These are phyloP conservation scores for Botrytis aclada DNA, from an alignment of 2,329 filamentous ascomycete genomes.

Conservation along the genomic window DNA sequence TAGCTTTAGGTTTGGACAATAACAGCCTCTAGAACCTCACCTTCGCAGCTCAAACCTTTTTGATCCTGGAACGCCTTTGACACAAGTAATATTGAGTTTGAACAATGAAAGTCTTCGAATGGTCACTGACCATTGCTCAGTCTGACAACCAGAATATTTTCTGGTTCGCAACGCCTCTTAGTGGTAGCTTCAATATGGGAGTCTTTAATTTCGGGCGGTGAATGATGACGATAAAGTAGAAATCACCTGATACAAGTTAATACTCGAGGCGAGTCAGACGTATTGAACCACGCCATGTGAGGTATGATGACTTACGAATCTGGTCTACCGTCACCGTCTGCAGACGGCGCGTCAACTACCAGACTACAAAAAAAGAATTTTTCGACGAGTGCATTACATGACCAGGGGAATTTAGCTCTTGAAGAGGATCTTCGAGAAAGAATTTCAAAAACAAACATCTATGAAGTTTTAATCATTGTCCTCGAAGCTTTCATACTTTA, in stretches of 20 bases:
- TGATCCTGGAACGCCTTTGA: too few species aligned
- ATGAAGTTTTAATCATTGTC: background rate
- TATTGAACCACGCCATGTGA: background rate
- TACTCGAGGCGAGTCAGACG: rapidly evolving
- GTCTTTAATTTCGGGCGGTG: background rate
- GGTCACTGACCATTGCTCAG: background rate
- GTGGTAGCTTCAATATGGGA: background rate
- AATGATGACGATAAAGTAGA: too few species aligned
- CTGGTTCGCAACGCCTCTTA: rapidly evolving
- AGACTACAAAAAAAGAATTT: background rate
- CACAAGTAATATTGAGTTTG: background rate
- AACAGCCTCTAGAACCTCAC: background rate
- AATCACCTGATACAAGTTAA: background rate
- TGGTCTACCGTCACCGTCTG: background rate
- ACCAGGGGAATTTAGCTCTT: background rate
- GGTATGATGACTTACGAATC: background rate
- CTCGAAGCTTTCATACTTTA: rapidly evolving
- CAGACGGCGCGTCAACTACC: too few species aligned
- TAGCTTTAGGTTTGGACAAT: background rate
- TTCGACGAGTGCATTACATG: background rate
- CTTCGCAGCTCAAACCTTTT: background rate
- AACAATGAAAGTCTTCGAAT: background rate
- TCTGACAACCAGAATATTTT: background rate
- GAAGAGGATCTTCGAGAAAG: background rate
- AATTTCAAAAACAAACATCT: background rate